phyloP scores from a whole-genome alignment of 2,329 filamentous ascomycete genomes.

The Sporothrix protearum region DNA sequence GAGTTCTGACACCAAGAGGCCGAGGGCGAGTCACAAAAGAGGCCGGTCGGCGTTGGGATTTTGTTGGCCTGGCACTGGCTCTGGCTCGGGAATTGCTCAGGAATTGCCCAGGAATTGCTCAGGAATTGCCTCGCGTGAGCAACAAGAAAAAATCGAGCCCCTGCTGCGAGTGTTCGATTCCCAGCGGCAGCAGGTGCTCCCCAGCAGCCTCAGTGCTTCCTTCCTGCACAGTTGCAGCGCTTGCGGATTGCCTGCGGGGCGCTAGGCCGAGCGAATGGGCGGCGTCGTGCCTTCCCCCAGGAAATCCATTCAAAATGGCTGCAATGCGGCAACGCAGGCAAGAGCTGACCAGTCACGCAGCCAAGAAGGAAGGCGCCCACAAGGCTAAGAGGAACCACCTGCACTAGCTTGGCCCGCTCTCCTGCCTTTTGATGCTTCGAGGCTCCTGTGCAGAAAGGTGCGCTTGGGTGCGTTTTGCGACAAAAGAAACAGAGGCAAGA shows the following conservation, averaged over 20 bases:
- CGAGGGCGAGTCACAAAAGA: neutral
- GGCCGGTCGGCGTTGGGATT: neutral
- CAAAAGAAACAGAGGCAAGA: neutral
- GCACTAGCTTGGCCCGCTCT: neutral
- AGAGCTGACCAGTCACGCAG: slow-evolving; percentile 13
- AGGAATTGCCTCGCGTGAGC: slow-evolving; percentile 21
- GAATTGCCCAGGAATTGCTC: no score
- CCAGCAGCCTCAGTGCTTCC: neutral
- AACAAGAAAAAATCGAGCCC: slow-evolving; percentile 19
- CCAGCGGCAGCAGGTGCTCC: neutral
- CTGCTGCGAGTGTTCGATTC: neutral
- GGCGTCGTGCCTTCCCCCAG: neutral
- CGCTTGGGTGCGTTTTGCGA: neutral
- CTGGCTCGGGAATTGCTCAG: slow-evolving; percentile 15
- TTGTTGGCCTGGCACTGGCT: neutral
- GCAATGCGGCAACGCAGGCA: slow-evolving; percentile 10
- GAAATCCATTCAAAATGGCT: slow-evolving; percentile 12
- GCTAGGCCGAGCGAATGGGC: slow-evolving; percentile 14
- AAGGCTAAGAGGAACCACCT: slow-evolving; percentile 6
- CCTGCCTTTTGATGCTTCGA: neutral
- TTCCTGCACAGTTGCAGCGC: neutral
- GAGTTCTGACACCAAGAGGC: neutral
- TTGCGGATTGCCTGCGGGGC: slow-evolving; percentile 5
- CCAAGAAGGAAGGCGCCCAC: slow-evolving; percentile 12
- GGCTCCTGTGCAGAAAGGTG: neutral